Evolutionary conservation across 345 rosid species (phyloP).

Genomic region (Rubroshorea leprosula): DNA sequence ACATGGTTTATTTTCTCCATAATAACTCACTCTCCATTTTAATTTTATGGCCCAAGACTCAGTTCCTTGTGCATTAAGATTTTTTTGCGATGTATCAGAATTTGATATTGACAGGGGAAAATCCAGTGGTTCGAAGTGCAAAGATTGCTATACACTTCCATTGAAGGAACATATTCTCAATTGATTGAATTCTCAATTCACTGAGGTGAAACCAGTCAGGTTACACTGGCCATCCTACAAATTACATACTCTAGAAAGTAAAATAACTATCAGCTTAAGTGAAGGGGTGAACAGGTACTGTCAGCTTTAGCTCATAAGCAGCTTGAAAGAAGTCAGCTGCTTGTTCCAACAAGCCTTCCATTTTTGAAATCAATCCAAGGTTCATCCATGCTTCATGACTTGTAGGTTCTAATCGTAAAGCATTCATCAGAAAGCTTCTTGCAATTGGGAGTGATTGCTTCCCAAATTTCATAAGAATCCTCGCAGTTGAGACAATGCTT

Average conservation of each 20-base stretch:
- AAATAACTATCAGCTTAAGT: not conserved
- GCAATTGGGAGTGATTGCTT: conserved; percentile 53
- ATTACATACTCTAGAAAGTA: not conserved
- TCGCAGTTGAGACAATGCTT: conserved; percentile 74
- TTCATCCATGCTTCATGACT: conserved; percentile 79
- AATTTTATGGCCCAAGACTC: no score
- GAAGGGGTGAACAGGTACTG: conserved; percentile 72
- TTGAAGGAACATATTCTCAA: not conserved
- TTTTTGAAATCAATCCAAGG: conserved; percentile 69
- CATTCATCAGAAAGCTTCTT: conserved; percentile 81
- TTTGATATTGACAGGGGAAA: not conserved
- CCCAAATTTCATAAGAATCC: conserved; percentile 58
- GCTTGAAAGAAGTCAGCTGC: conserved; percentile 94
- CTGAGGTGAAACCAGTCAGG: not conserved
- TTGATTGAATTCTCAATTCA: not conserved
- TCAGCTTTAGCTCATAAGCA: conserved; percentile 69
- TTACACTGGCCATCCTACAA: no score
- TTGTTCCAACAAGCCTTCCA: conserved; percentile 69
- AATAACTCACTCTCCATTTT: no score
- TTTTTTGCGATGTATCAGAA: no score
- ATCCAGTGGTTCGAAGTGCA: no score
- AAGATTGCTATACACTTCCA: not conserved
- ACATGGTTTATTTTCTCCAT: not conserved
- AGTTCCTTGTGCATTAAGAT: no score
- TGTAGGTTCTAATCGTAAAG: conserved; percentile 67